Evolutionary conservation across 2,329 filamentous ascomycete genomes (phyloP), one percentile per base, ranked within the genome.

Genomic region (Aspergillus sp.): DNA sequence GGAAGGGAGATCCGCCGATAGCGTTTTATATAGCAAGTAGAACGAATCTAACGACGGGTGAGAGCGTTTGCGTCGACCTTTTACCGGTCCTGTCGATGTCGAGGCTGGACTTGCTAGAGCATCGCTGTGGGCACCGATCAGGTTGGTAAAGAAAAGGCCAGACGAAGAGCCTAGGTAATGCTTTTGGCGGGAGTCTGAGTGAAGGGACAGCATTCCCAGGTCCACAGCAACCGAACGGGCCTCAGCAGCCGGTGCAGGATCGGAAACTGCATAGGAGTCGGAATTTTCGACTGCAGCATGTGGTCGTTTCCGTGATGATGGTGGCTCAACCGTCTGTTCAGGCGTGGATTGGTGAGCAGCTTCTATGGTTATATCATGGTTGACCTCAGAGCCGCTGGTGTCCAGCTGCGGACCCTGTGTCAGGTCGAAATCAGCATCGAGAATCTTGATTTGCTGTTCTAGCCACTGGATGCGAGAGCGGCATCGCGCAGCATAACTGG

Each of bases 141-240:
- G 27, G 50, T 66, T 70, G 0, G 72, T 69, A 55, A 76, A 75
- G 0, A 77, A 60, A 0, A 72, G 64, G 0, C 74, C 74, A 2
- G 73, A 76, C 2, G 72, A 76, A 1, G 74, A 75, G 4, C 73
- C 73, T 3, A 75, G 65, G 52, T 76, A 76, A 45, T 76, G 73
- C 40, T 66, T 67, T 33, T 76, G 73, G n/a, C 66, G 64, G 1
- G 71, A 71, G 51, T 77, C 73, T 0, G 73, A 73, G 47, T 76
- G 73, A 11, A 77, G 65, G 2, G 74, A 73, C 8, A 76, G 61
- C 64, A 76, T 70, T 0, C 73, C 74, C 0, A 77, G 57, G 25
- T 74, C 70, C 19, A 73, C 64, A 0, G 74, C 70, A 15, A 75
- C 70, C 0, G 73, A 68, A 1, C 66, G 64, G 15, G 66, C 68